Conservation (phyloP, 2,329 filamentous ascomycete species). For the Fusarium sp. region DNA sequence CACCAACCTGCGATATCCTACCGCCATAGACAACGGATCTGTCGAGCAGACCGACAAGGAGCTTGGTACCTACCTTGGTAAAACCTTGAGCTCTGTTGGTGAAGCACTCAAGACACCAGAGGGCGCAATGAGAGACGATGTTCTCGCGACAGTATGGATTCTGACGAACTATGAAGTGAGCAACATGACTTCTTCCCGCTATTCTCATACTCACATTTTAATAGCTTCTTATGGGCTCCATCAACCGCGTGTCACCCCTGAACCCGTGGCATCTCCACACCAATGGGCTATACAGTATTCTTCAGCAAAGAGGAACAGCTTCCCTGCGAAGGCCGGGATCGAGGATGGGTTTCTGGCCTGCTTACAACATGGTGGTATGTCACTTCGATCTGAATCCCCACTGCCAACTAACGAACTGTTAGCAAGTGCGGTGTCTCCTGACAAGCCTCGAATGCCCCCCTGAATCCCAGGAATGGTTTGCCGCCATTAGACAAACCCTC, state of each 20-base stretch:
- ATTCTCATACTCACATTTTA: constrained; percentile 9
- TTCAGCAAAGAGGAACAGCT: constrained; percentile 46
- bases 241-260: constrained; percentile 37
- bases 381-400: too few relatives aligned
- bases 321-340: constrained; percentile 38
- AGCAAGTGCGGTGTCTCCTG: constrained; percentile 52
- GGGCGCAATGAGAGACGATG: constrained; percentile 47
- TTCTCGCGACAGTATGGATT: constrained; percentile 53
- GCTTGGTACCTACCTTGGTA: constrained; percentile 49
- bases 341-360: constrained; percentile 51
- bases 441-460: constrained; percentile 47
- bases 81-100: constrained; percentile 50
- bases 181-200: neutral
- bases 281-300: constrained; percentile 49
- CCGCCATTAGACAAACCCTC: constrained; percentile 41
- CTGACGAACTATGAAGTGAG: constrained; percentile 52
- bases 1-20: constrained; percentile 49
- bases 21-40: constrained; percentile 42
- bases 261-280: constrained; percentile 52
- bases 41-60: constrained; percentile 44
- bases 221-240: constrained; percentile 51
- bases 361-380: constrained; percentile 52
- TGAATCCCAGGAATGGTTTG: constrained; percentile 50
- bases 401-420: constrained; percentile 14
- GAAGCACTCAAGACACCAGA: constrained; percentile 47